Evolutionary conservation across 2,329 filamentous ascomycete species (phyloP).

Genomic region (Penicillium sp.): DNA sequence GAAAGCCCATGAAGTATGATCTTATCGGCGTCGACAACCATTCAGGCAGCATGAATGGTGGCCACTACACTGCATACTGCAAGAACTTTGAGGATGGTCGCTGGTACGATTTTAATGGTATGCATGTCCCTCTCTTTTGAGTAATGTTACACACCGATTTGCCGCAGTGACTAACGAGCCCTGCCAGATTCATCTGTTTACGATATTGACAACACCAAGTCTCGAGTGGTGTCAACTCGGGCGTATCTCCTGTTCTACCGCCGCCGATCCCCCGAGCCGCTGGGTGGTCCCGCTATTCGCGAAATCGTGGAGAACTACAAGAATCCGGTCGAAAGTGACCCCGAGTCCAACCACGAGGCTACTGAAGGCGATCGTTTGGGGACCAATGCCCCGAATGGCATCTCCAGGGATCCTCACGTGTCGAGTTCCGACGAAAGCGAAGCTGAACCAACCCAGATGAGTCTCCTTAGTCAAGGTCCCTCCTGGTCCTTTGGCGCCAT

Average conservation of each 20-base stretch:
- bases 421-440: conserved; percentile 15
- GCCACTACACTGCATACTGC: conserved; percentile 93
- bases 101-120: conserved; percentile 98
- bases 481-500: conserved; percentile 44
- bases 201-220: conserved; percentile 61
- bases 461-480: conserved; percentile 27
- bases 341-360: conserved; percentile 35
- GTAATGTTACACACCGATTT: too few relatives aligned
- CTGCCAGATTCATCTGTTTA: conserved; percentile 74
- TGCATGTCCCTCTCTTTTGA: conserved; percentile 6
- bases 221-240: conserved; percentile 68
- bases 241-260: conserved; percentile 97
- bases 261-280: conserved; percentile 73
- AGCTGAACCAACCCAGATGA: conserved; percentile 1
- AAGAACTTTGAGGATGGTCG: conserved; percentile 86
- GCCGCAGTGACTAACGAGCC: conserved; percentile 45
- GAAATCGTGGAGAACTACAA: conserved; percentile 69
- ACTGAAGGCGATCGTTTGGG: conserved; percentile 22
- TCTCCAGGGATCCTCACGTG: neutral
- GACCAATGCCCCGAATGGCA: neutral
- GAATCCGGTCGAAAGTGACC: conserved; percentile 54
- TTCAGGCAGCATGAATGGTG: conserved; percentile 88
- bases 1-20: conserved; percentile 85
- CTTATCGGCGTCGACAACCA: conserved; percentile 96
- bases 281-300: conserved; percentile 78